phyloP scores from a whole-genome alignment of 768 basidiomycete genomes.

The Suillus plorans region DNA sequence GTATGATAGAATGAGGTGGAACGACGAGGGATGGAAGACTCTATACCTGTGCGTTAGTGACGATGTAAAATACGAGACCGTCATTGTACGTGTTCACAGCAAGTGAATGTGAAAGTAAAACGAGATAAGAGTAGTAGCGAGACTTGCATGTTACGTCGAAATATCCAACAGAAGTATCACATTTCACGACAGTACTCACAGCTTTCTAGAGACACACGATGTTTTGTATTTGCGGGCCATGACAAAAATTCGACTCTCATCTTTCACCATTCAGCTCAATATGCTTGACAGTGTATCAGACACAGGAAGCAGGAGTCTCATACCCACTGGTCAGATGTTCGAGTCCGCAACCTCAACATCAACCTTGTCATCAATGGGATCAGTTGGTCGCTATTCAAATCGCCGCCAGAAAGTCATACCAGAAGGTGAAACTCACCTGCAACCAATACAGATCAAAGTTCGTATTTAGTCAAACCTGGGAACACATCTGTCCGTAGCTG shows the following conservation, averaged over 20 bases:
- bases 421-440: not conserved
- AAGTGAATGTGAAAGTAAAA: too few relatives aligned
- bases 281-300: not conserved
- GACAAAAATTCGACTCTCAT: not conserved
- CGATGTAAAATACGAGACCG: too few relatives aligned
- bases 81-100: too few relatives aligned
- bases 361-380: not conserved
- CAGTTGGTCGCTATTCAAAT: not conserved
- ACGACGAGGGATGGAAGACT: too few relatives aligned
- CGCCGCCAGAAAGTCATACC: not conserved
- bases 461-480: not conserved
- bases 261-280: not conserved
- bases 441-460: not conserved
- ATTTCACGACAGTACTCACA: too few relatives aligned
- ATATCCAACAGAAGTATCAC: too few relatives aligned
- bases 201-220: too few relatives aligned
- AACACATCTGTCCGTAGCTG: not conserved
- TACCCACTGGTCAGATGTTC: not conserved
- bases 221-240: not conserved
- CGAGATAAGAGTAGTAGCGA: too few relatives aligned
- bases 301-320: too few relatives aligned
- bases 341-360: not conserved
- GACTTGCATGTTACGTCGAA: too few relatives aligned
- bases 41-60: too few relatives aligned
- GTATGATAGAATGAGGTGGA: too few relatives aligned